A percentile compares a stretch with the other conserved stretches of the same genome.
These are phyloP conservation scores for Epichloe uncinata DNA, from an alignment of 2,329 filamentous ascomycete species.

Conservation along the genomic window DNA sequence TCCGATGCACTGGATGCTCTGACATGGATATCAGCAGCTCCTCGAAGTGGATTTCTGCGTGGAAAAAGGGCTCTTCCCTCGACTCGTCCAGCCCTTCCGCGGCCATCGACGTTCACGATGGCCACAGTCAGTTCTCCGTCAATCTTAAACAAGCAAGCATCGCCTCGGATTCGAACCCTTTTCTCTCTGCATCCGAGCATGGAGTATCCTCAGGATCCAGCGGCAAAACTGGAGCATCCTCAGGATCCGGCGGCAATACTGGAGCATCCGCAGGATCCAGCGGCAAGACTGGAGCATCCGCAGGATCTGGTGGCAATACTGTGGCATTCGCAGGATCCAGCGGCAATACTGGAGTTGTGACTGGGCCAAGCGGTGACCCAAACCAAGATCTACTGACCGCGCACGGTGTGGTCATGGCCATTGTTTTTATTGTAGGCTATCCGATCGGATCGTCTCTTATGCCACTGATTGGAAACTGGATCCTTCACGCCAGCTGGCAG, in stretches of 20 bases:
- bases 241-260: no score
- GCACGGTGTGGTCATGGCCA: slow-evolving; percentile 48
- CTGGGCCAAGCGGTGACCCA: slow-evolving; percentile 1
- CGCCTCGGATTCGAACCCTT: slow-evolving; percentile 38
- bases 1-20: slow-evolving; percentile 40
- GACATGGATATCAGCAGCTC: slow-evolving; percentile 27
- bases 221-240: no score
- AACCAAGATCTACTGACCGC: slow-evolving; percentile 22
- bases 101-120: slow-evolving; percentile 33
- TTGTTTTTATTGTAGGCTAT: slow-evolving; percentile 46
- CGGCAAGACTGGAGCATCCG: slow-evolving; percentile 1
- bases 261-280: not conserved
- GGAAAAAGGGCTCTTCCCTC: slow-evolving; percentile 32
- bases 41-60: slow-evolving; percentile 40
- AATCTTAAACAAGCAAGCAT: slow-evolving; percentile 36
- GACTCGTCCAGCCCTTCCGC: slow-evolving; percentile 27
- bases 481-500: slow-evolving; percentile 45
- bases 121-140: slow-evolving; percentile 29
- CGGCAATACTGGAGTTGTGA: not conserved
- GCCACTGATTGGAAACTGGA: slow-evolving; percentile 43
- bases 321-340: not conserved
- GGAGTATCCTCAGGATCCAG: no score
- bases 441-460: slow-evolving; percentile 48
- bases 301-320: not conserved
- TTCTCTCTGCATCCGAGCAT: slow-evolving; percentile 15